Conservation (phyloP, 768 basidiomycete genomes). For the Termitomyces sp. region DNA sequence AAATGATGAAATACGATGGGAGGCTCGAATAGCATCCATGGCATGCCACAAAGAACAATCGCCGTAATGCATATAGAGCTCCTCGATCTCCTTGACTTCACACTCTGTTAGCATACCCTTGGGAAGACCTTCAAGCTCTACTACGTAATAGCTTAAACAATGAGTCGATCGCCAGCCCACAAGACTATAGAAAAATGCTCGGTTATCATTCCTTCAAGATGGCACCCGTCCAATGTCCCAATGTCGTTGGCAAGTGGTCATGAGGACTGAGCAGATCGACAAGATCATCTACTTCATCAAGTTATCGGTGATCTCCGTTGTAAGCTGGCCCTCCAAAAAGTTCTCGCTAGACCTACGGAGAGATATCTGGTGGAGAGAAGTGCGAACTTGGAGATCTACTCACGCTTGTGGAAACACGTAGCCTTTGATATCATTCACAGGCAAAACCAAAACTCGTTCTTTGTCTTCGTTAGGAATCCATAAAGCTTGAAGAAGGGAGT, state of each 20-base stretch:
- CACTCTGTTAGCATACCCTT: neutral
- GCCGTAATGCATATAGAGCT: too few relatives aligned
- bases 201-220: neutral
- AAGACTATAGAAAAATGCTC: neutral
- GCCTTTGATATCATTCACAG: neutral
- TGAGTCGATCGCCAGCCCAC: conserved; percentile 20
- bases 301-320: neutral
- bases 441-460: neutral
- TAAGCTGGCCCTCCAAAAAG: neutral
- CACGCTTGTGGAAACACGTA: neutral
- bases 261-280: neutral
- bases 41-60: neutral
- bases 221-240: neutral
- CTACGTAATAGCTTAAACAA: conserved; percentile 15
- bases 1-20: neutral
- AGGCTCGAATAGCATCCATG: neutral
- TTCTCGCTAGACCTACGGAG: neutral
- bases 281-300: neutral
- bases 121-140: neutral
- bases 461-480: neutral
- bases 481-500: neutral
- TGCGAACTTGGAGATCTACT: neutral
- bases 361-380: neutral
- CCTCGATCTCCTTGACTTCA: neutral
- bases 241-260: neutral